These are phyloP conservation scores for Thielaviopsis musarum DNA, from an alignment of 2,329 filamentous ascomycete genomes.

Conservation along the genomic window DNA sequence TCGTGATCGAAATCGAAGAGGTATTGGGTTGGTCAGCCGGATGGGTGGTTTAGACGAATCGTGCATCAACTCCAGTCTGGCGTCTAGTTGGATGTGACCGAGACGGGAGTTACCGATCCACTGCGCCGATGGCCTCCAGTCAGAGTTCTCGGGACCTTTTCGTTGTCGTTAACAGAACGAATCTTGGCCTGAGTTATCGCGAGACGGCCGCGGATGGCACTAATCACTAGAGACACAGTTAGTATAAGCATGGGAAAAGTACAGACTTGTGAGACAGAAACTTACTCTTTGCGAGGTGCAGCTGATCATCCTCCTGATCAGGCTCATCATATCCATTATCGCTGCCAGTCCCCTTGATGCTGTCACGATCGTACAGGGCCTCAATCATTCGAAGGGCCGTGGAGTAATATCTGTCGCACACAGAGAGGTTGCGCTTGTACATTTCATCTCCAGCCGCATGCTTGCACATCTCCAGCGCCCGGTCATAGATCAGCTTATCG, in stretches of 20 bases:
- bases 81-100: slow-evolving; percentile 7
- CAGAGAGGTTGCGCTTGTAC: slow-evolving; percentile 69
- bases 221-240: not conserved
- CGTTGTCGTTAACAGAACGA: slow-evolving; percentile 3
- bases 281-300: slow-evolving; percentile 57
- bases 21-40: not conserved
- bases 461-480: slow-evolving; percentile 90
- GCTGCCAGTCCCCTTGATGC: slow-evolving; percentile 25
- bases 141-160: not conserved
- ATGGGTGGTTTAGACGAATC: not conserved
- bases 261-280: slow-evolving; percentile 9
- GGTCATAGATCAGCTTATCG: slow-evolving; percentile 95
- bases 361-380: slow-evolving; percentile 77
- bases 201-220: slow-evolving; percentile 8
- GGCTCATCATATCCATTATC: slow-evolving; percentile 17
- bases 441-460: slow-evolving; percentile 91
- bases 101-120: slow-evolving; percentile 10
- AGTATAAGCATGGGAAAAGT: not conserved
- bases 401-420: slow-evolving; percentile 83
- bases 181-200: slow-evolving; percentile 3
- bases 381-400: slow-evolving; percentile 92
- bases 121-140: slow-evolving; percentile 7
- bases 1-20: not conserved
- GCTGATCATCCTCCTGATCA: slow-evolving; percentile 49
- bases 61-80: not conserved